Percentiles rank a stretch among this genome's conserved stretches.
Evolutionary conservation across 768 basidiomycete genomes (phyloP).

Genomic region (Pholiota microspora): DNA sequence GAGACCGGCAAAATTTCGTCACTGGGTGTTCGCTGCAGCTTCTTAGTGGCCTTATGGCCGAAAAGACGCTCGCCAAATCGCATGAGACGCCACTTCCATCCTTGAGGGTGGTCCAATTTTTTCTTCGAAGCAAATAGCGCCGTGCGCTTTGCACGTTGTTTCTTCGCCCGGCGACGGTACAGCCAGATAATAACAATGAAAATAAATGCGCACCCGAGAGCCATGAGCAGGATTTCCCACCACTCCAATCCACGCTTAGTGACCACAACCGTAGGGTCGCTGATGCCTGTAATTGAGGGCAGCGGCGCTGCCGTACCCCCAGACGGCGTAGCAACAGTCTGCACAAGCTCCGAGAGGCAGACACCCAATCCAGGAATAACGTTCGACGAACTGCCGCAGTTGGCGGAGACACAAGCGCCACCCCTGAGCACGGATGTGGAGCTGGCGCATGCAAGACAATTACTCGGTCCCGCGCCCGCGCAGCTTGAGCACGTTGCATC

Average conservation of each 20-base stretch:
- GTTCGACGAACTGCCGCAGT: conserved; percentile 52
- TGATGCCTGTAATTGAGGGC: conserved; percentile 56
- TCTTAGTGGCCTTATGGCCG: conserved; percentile 35
- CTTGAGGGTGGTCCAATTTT: conserved; percentile 42
- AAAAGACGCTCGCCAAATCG: conserved; percentile 61
- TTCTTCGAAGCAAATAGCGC: conserved; percentile 62
- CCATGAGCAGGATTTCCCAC: conserved; percentile 88
- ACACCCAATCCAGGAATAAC: conserved; percentile 72
- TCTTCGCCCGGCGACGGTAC: conserved; percentile 70
- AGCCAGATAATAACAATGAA: conserved; percentile 61
- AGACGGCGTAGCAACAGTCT: conserved; percentile 31
- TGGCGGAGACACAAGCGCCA: conserved; percentile 64
- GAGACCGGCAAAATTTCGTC: conserved; percentile 21
- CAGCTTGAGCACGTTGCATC: conserved; percentile 80
- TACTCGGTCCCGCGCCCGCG: conserved; percentile 60
- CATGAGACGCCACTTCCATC: conserved; percentile 56
- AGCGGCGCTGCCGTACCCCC: conserved; percentile 45
- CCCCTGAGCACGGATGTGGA: conserved; percentile 57
- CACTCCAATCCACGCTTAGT: conserved; percentile 47
- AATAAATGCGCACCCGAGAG: conserved; percentile 78
- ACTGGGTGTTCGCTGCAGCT: conserved; percentile 21
- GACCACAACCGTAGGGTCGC: conserved; percentile 41
- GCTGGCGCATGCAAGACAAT: conserved; percentile 74
- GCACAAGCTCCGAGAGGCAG: conserved; percentile 76
- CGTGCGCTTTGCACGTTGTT: conserved; percentile 65